Base-by-base conservation (phyloP, 2,329 filamentous ascomycete species). In the Phialemonium atrogriseum region DNA sequence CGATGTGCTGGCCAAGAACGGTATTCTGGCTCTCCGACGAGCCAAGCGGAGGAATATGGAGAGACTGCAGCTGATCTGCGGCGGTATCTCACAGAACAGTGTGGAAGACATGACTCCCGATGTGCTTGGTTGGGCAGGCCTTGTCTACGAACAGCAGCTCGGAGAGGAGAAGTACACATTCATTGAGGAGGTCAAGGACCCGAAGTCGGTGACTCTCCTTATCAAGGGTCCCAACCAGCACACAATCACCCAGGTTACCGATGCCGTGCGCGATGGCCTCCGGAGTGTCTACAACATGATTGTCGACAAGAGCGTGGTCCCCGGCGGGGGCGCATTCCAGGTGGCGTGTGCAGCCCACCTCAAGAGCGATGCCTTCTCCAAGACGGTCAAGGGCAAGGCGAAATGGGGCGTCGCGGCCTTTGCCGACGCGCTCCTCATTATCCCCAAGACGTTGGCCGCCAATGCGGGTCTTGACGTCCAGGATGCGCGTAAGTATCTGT, bases 41-140 rank as follows among this genome's bases (percentile, higher is more conserved):
- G 91, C 91, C 24, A 98, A 98, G 80, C 76, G 91, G 59, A 83
- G 91, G 56, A 98, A 98, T 67, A 98, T 98, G 91, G 91, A 98
- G 70, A 79, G 91, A 50, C 68, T 98, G 44, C 91, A 98, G 64
- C 77, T 98, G 42, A 77, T 96, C 39, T 95, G 88, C 54, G 91
- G 91, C 36, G 91, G 91, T 51, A 68, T 73, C 32, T 80, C 91
- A 33, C 89, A 95, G 62, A 98, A 98, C 73, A 94, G 85, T 49
- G 89, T 95, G 5, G 91, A 98, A 24, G 91, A 96, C 50, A 64
- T 98, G 40, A 77, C 80, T 4, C 82, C 87, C 2, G 86, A 94
- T 27, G 70, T 89, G 38, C 79, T 98, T 33, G 91, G 91, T 41
- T 98, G 89, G 88, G 91, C 91, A 32, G 91, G 91, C 33, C 74